Evolutionary conservation across 768 basidiomycete genomes (phyloP).

Genomic region (Rhodotorula babjevae): DNA sequence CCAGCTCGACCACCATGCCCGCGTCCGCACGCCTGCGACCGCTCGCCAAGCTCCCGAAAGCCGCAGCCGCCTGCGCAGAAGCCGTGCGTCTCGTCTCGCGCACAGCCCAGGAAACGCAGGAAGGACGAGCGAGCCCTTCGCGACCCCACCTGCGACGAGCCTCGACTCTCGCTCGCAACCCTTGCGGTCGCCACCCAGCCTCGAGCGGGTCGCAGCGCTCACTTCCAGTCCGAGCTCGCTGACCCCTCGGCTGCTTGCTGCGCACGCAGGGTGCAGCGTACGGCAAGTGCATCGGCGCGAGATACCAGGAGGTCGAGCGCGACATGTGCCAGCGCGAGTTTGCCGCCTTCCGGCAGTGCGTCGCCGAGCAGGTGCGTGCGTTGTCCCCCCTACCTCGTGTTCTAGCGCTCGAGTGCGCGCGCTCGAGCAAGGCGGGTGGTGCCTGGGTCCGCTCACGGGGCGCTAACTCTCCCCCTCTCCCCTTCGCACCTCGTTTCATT

Average conservation of each 20-base stretch:
- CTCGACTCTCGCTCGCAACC: too few relatives aligned
- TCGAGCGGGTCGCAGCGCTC: too few relatives aligned
- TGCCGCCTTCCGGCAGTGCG: constrained; percentile 70
- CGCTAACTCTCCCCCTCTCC: too few relatives aligned
- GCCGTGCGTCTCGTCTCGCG: background rate
- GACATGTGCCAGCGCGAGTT: constrained; percentile 84
- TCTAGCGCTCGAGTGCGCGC: background rate
- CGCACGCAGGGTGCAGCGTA: constrained; percentile 64
- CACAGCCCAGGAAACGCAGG: background rate
- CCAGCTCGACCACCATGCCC: background rate
- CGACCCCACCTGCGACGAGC: too few relatives aligned
- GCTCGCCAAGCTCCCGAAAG: background rate
- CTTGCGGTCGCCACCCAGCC: too few relatives aligned
- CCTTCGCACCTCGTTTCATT: background rate
- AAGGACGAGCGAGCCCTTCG: too few relatives aligned
- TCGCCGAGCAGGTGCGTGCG: constrained; percentile 63
- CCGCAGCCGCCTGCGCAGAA: background rate
- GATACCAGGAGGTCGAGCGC: constrained; percentile 76
- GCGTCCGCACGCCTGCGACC: background rate
- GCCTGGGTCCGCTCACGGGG: too few relatives aligned
- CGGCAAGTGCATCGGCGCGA: constrained; percentile 78
- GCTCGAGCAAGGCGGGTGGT: too few relatives aligned
- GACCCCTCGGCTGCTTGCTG: background rate
- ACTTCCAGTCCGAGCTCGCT: background rate
- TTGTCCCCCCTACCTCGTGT: background rate